Evolutionary conservation across 2,329 filamentous ascomycete species (phyloP).

Genomic region (Aspergillus japonicus): DNA sequence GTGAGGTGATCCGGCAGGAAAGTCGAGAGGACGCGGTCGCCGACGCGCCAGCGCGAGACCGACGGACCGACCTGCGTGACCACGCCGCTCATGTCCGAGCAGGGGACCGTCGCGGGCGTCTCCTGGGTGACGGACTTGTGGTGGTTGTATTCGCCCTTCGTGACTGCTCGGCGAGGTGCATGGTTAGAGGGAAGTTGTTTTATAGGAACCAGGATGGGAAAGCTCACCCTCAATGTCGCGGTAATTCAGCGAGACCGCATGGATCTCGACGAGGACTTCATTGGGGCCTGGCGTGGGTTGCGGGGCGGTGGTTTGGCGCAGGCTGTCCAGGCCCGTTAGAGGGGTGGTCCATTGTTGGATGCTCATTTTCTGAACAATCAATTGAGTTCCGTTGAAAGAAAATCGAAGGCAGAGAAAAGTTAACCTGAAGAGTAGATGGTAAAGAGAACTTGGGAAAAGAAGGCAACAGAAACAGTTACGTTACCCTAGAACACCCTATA

Average conservation of each 20-base stretch:
- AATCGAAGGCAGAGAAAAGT: no score
- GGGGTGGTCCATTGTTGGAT: conserved; percentile 54
- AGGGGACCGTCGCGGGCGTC: conserved; percentile 56
- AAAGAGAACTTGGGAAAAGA: not conserved
- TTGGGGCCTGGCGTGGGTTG: conserved; percentile 51
- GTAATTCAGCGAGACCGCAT: conserved; percentile 55
- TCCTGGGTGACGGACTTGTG: conserved; percentile 53
- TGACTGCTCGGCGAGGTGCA: not conserved
- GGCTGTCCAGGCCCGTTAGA: conserved; percentile 57
- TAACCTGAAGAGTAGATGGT: not conserved
- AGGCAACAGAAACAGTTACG: not conserved
- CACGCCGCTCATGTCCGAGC: conserved; percentile 68
- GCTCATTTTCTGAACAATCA: no score
- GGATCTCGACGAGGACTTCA: conserved; percentile 56
- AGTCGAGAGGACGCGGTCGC: conserved; percentile 66
- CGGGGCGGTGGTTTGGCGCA: conserved; percentile 46
- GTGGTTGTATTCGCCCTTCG: conserved; percentile 61
- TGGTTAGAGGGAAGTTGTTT: no score
- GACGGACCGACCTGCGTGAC: conserved; percentile 53
- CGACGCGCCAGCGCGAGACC: conserved; percentile 51
- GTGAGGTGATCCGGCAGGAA: conserved; percentile 57
- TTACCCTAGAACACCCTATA: not conserved
- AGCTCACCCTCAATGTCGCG: conserved; percentile 47
- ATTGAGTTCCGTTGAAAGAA: no score
- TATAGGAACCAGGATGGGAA: not conserved